A percentile compares a stretch with the other conserved stretches of the same genome.
Conservation (phyloP, 306 rosid species). For the Cyclanthera cordifolia region DNA sequence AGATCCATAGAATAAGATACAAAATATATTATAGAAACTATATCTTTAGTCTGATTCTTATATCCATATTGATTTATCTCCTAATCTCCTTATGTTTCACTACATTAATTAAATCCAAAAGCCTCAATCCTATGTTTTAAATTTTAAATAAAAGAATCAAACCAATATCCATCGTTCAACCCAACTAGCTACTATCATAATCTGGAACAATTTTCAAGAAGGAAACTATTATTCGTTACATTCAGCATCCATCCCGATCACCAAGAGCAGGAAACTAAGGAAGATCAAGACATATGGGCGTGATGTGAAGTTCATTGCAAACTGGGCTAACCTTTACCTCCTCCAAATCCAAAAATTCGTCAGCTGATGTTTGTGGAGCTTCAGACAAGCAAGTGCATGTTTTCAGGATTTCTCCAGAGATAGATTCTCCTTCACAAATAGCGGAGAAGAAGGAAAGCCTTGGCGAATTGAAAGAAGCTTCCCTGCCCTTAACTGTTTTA, state of each 20-base stretch:
- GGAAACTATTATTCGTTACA: background rate
- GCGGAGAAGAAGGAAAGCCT: constrained; percentile 47
- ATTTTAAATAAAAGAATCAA: background rate
- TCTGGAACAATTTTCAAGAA: background rate
- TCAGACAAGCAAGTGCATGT: constrained; percentile 36
- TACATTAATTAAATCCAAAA: background rate
- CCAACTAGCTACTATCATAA: background rate
- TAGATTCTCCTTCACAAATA: constrained; percentile 41
- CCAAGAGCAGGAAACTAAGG: background rate
- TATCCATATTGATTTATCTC: background rate
- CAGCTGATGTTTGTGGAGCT: constrained; percentile 28
- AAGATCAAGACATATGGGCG: background rate
- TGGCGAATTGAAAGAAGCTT: constrained; percentile 29
- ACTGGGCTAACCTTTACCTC: constrained; percentile 37
- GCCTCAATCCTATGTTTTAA: background rate
- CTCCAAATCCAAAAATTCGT: constrained; percentile 34
- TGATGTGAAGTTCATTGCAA: background rate
- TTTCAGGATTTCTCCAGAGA: constrained; percentile 35
- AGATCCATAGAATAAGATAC: background rate
- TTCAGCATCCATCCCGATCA: background rate
- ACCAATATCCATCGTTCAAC: background rate
- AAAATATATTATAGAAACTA: background rate
- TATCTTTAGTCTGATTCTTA: background rate
- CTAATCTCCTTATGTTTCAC: background rate
- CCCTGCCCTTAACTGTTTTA: constrained; percentile 54